Conservation (phyloP, 2,329 filamentous ascomycete species). For the Fusarium brevicatenulatum region DNA sequence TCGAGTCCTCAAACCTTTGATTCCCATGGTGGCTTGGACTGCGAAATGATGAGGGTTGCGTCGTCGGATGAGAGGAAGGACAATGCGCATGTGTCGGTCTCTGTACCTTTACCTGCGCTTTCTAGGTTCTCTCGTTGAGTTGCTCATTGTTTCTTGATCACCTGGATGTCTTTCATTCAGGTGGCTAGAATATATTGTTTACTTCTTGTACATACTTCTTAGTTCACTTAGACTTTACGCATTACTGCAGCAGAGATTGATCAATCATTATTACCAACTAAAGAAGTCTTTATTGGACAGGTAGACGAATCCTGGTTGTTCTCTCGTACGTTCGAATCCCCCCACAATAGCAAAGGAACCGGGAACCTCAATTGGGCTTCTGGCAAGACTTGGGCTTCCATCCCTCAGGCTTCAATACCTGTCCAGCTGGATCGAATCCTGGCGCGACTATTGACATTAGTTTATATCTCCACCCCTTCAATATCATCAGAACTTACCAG, state of each 20-base stretch:
- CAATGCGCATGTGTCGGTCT: background rate
- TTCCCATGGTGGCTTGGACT: slow-evolving; percentile 2
- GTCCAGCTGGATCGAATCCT: slow-evolving; percentile 10
- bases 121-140: slow-evolving; percentile 2
- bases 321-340: accelerated
- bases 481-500: background rate
- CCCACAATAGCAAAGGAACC: no score
- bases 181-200: accelerated
- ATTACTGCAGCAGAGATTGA: background rate
- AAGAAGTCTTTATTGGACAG: no score
- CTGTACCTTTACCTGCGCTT: background rate
- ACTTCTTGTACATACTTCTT: background rate
- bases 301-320: accelerated
- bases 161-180: accelerated
- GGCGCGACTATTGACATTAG: slow-evolving; percentile 19
- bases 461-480: background rate
- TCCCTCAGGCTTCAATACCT: slow-evolving; percentile 14
- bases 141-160: no score
- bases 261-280: background rate
- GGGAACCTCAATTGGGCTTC: background rate
- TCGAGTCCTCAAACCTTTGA: background rate
- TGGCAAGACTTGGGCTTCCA: slow-evolving; percentile 25
- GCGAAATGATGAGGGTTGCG: slow-evolving; percentile 22
- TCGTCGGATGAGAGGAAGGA: slow-evolving; percentile 16
- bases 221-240: no score